Conservation (phyloP, 2,329 filamentous ascomycete genomes). For the Laburnicola sp. region DNA sequence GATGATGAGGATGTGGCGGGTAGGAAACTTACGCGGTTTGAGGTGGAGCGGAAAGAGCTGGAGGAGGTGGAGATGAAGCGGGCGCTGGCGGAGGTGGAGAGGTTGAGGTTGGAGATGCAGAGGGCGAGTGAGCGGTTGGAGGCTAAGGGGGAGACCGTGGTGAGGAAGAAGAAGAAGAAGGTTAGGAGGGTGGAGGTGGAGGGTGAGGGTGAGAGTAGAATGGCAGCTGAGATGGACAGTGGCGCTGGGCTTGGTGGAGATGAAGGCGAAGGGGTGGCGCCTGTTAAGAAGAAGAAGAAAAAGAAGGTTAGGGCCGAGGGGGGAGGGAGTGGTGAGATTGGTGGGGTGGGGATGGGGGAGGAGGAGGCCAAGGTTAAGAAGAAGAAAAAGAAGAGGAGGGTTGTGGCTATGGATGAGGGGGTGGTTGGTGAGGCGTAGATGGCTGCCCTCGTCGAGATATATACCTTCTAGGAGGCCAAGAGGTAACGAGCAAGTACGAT, state of each 20-base stretch:
- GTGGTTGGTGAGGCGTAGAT: conserved; percentile 3
- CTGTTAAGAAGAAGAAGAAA: conserved; percentile 48
- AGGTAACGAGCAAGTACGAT: not conserved
- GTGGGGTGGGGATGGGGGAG: conserved; percentile 18
- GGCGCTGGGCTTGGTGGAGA: conserved; percentile 1
- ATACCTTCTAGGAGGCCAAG: not conserved
- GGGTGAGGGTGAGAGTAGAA: conserved; percentile 56
- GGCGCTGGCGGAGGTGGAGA: conserved; percentile 87
- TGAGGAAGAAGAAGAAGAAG: conserved; percentile 63
- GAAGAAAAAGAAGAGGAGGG: conserved; percentile 46
- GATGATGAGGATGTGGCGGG: conserved; percentile 52
- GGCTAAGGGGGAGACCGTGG: conserved; percentile 67
- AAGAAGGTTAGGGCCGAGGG: conserved; percentile 38
- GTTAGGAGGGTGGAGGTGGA: conserved; percentile 52
- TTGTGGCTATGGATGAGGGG: conserved; percentile 38
- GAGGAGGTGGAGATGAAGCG: conserved; percentile 88
- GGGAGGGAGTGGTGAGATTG: conserved; percentile 5
- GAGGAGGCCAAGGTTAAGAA: conserved; percentile 41
- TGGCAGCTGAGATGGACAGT: too few relatives aligned
- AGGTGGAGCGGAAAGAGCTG: conserved; percentile 68
- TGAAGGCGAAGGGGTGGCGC: conserved; percentile 17
- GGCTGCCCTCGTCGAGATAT: too few relatives aligned
- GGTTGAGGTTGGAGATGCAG: conserved; percentile 85
- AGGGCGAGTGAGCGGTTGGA: conserved; percentile 74
- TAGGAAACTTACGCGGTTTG: conserved; percentile 47